Evolutionary conservation across 169 alveolate species (phyloP), one percentile per base, ranked within the genome.

Genomic region (Toxoplasma gondii): DNA sequence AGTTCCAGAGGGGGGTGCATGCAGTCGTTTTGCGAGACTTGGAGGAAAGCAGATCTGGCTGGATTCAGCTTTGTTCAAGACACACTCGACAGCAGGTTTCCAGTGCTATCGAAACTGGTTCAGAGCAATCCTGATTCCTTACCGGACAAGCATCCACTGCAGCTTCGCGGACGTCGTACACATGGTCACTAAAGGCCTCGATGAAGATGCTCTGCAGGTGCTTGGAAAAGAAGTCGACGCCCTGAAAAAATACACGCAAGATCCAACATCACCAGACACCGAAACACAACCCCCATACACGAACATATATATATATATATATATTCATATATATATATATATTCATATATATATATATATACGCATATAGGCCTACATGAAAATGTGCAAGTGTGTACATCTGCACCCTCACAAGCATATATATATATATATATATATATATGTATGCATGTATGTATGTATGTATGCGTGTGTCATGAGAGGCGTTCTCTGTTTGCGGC

Each of bases 161-260:
- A 41, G 90, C 90, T 31, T 82, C 90, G 53, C 90, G 90, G 9
- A 82, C 90, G 67, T 41, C 90, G 67, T 82, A 82, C 54, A 82
- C 90, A n/a, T 82, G 64, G 67, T 82, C 90, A 31, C 69, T 43
- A 7, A 82, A 82, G 38, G 90, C 90, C 24, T 82, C 38, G 64
- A 39, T 22, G 24, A 43, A 82, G 24, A 82, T 17, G 38, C 64
- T 31, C 67, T 82, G 90, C 17, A 82, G 64, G 67, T 82, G 36
- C 54, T 82, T 43, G 5, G 90, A 41, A 38, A 82, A 82, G 67
- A 82, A 82, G 39, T 39, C 34, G 5, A 82, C 9, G 31, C 90
- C 90, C 90, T 82, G 34, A 2, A 43, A 44, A 36, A 43, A 82
- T 17, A 31, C 2, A 70, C 78, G 27, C 78, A 64, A 64, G 27